Percentiles rank a stretch among this genome's conserved stretches.
Conservation (phyloP, 805 yeast species). For the Schizosaccharomyces cryophilus region DNA sequence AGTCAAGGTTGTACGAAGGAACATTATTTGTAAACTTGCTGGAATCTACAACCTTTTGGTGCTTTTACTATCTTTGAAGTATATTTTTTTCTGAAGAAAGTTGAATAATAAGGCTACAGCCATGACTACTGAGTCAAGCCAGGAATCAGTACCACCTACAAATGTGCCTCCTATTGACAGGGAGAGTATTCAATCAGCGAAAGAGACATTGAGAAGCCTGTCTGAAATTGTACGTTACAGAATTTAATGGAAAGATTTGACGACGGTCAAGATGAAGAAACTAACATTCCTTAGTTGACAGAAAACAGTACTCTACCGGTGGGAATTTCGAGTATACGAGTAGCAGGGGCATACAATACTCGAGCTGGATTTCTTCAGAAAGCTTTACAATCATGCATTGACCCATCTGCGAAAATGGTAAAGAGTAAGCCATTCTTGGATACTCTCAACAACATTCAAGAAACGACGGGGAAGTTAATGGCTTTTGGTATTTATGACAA, state of each 20-base stretch:
- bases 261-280: background rate
- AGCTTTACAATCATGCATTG: background rate
- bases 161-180: background rate
- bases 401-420: background rate
- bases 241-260: too few species aligned
- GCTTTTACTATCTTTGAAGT: too few species aligned
- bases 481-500: slow-evolving; percentile 13
- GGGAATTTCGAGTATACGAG: slow-evolving; percentile 1
- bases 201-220: background rate
- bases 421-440: background rate
- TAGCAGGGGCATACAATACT: background rate
- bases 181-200: background rate
- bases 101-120: too few species aligned
- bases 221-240: background rate
- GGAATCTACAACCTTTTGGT: too few species aligned
- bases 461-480: slow-evolving; percentile 11
- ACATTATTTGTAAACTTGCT: too few species aligned
- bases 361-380: background rate
- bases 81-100: too few species aligned
- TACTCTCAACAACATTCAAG: slow-evolving; percentile 11
- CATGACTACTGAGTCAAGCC: too few species aligned
- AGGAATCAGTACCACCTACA: background rate
- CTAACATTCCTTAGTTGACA: background rate
- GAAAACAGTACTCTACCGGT: background rate
- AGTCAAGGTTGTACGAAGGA: too few species aligned